These are phyloP conservation scores for Fraxinus sp. DNA, from an alignment of 305 asterid species.

Conservation along the genomic window DNA sequence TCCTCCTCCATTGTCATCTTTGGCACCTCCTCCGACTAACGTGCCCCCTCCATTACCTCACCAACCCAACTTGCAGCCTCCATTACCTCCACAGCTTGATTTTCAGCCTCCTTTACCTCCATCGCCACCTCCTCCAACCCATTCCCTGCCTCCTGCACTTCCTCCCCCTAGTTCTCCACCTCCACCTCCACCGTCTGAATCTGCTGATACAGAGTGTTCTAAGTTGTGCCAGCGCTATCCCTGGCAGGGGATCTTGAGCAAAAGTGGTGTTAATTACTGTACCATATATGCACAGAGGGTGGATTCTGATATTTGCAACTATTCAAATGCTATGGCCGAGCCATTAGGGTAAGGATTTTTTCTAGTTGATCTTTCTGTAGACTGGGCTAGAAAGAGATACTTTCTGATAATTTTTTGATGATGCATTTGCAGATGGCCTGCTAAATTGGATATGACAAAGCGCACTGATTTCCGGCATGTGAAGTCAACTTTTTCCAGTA, in stretches of 20 bases:
- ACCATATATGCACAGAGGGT: constrained; percentile 72
- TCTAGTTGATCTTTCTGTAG: constrained; percentile 18
- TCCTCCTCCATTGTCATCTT: constrained; percentile 62
- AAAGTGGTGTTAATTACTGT: constrained; percentile 84
- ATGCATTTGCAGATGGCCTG: constrained; percentile 85
- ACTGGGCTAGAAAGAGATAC: neutral
- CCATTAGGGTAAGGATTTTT: constrained; percentile 67
- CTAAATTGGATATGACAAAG: constrained; percentile 82
- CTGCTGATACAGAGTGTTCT: constrained; percentile 40
- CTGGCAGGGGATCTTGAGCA: constrained; percentile 90
- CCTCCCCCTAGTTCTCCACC: constrained; percentile 73
- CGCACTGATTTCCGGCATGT: constrained; percentile 91
- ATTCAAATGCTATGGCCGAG: constrained; percentile 64
- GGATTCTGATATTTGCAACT: constrained; percentile 79
- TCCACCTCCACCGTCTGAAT: constrained; percentile 54
- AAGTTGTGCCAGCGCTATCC: constrained; percentile 35
- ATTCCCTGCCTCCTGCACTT: constrained; percentile 53
- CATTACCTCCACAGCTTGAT: constrained; percentile 40
- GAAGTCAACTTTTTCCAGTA: constrained; percentile 67
- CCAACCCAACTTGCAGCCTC: constrained; percentile 41
- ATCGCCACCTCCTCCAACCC: constrained; percentile 47
- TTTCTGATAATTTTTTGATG: constrained; percentile 17
- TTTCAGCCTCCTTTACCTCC: constrained; percentile 50
- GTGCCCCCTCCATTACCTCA: constrained; percentile 48
- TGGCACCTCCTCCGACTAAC: constrained; percentile 57